These are phyloP conservation scores for Mycena galericulata DNA, from an alignment of 768 basidiomycete genomes.

Conservation along the genomic window DNA sequence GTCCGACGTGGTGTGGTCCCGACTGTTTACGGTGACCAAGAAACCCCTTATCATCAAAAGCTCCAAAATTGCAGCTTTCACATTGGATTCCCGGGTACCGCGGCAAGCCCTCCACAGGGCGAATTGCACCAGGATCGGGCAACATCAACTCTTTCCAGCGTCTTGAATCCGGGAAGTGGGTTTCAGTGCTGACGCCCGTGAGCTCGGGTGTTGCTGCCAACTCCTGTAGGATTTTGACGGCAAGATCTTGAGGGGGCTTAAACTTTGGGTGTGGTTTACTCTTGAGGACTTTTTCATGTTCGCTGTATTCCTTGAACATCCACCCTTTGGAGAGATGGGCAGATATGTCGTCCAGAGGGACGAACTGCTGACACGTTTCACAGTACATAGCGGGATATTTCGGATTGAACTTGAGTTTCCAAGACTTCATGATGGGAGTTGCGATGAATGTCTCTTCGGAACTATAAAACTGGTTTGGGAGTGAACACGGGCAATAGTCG, in stretches of 20 bases:
- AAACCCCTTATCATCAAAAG: neutral
- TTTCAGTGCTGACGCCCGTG: neutral
- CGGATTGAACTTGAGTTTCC: constrained; percentile 1
- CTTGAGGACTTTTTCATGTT: neutral
- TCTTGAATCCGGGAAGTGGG: neutral
- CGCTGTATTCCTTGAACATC: neutral
- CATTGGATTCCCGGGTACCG: neutral
- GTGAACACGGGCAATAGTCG: neutral
- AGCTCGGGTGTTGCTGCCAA: neutral
- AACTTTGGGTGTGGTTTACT: neutral
- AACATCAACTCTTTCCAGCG: neutral
- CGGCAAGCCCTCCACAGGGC: neutral
- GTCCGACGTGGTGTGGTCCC: neutral
- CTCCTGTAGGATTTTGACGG: neutral
- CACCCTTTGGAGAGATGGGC: neutral
- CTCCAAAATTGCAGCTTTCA: neutral
- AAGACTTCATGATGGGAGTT: neutral
- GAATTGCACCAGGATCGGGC: neutral
- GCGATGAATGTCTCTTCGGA: neutral
- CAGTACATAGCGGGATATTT: neutral
- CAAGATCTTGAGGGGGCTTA: neutral
- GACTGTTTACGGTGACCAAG: neutral
- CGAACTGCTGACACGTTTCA: constrained; percentile 1
- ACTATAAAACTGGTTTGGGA: neutral
- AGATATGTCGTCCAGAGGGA: neutral